These are phyloP conservation scores for Annona squamosa DNA, from an alignment of 164 flowering plant genomes.

Conservation along the genomic window DNA sequence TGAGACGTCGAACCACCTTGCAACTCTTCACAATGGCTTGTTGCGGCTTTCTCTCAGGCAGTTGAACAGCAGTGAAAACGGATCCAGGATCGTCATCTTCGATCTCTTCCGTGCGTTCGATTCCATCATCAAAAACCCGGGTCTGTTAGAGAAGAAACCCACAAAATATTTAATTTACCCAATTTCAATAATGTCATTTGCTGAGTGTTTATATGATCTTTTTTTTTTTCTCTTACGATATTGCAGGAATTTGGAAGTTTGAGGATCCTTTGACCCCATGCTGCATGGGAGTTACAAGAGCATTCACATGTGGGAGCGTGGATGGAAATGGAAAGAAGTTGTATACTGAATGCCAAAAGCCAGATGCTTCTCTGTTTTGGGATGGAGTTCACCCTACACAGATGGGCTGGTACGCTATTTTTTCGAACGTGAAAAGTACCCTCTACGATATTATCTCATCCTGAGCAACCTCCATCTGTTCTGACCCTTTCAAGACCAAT, in stretches of 20 bases:
- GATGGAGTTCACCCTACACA: constrained; percentile 17
- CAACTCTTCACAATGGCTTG: constrained; percentile 5
- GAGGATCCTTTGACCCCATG: constrained; percentile 18
- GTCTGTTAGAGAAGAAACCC: no score
- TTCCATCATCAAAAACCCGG: neutral
- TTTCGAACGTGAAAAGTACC: neutral
- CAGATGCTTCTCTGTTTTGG: constrained; percentile 17
- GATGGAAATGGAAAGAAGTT: constrained; percentile 5
- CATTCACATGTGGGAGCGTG: constrained; percentile 7
- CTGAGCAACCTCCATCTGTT: neutral
- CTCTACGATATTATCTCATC: constrained; percentile 6
- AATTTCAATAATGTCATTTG: neutral
- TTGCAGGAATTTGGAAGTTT: constrained; percentile 9
- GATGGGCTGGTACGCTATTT: constrained; percentile 13
- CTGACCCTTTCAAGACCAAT: no score
- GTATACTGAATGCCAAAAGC: constrained; percentile 9
- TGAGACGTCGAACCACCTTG: neutral
- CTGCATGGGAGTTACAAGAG: constrained; percentile 8
- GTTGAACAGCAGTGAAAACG: constrained; percentile 2
- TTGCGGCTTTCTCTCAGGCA: constrained; percentile 1
- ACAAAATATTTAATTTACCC: neutral
- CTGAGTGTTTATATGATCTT: neutral
- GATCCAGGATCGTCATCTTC: constrained; percentile 2
- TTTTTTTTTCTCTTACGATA: neutral
- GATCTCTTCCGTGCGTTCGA: constrained; percentile 9